Base-by-base conservation (phyloP, 2,329 filamentous ascomycete genomes). In the Leptographium lundbergii region DNA sequence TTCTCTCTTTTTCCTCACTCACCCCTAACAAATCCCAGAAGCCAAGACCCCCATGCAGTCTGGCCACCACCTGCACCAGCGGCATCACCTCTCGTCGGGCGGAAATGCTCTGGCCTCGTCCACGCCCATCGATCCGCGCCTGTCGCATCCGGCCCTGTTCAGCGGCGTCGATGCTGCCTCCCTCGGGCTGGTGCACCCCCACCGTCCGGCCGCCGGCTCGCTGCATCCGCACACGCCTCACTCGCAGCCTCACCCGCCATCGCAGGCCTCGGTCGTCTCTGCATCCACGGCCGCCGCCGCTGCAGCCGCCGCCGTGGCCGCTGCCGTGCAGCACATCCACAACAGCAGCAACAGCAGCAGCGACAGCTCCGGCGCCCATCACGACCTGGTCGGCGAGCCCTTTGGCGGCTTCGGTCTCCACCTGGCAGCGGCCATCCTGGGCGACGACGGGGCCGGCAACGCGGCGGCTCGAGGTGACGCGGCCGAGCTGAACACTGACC, bases 51-150 rank as follows among this genome's bases (percentile, higher is more conserved):
- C 59, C 2, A 24, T 61, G 25, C 64, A 79, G 75, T 77, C 67
- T 75, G 75, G 29, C 75, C 76, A 57, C 74, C 60, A 73, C 71
- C 34, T 71, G 36, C 63, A 70, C 52, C 64, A 64, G 47, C 62
- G 65, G 34, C 69, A 70, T 39, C 64, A 64, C 48, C 65, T 68
- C 34, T 61, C 36, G 67, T 68, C 54, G 39, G 5, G 17, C 29
- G 50, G 36, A 57, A 2, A 13, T 42, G 39, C 17, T 36, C 54
- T 24, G 48, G 25, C 5, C n/a, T 24, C 53, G 25, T 39, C 56
- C n/a, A 52, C 27, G 7, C 34, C 52, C 13, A 39, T 60, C 36
- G 61, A 61, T 27, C 59, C 48, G 5, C 57, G 53, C 25, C 57
- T 65, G 52, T 45, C 60, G 39, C 56, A 54, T 13, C 22, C 32